A percentile compares a stretch with the other conserved stretches of the same genome.
These are phyloP conservation scores for Clavispora fructus DNA, from an alignment of 805 yeast genomes.

Conservation along the genomic window DNA sequence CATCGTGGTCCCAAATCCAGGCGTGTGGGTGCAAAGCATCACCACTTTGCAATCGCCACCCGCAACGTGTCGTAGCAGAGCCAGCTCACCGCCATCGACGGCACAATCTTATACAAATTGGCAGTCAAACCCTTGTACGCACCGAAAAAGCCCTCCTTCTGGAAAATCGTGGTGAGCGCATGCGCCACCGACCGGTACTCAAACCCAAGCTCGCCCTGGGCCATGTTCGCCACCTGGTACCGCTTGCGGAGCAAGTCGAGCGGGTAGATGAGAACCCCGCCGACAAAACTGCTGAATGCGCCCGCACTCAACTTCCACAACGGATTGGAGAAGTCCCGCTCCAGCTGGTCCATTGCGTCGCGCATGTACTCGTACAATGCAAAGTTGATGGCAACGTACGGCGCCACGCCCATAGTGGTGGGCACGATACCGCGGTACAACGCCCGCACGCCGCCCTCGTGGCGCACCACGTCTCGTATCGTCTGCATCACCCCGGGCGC, in stretches of 20 bases:
- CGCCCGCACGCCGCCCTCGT: constrained; percentile 79
- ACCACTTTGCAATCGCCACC: constrained; percentile 34
- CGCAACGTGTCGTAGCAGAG: constrained; percentile 71
- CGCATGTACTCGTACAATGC: constrained; percentile 81
- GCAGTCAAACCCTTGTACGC: constrained; percentile 73
- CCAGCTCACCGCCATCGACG: constrained; percentile 97
- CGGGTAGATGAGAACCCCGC: constrained; percentile 88
- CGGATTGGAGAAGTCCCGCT: constrained; percentile 38
- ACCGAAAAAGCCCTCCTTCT: constrained; percentile 67
- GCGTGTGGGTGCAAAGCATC: too few relatives aligned
- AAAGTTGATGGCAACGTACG: constrained; percentile 90
- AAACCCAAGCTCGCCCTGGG: constrained; percentile 72
- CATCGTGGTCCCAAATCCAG: too few relatives aligned
- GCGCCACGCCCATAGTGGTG: constrained; percentile 93
- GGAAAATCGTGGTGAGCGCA: constrained; percentile 67
- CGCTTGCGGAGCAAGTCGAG: constrained; percentile 83
- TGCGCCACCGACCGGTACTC: constrained; percentile 70
- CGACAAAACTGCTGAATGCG: constrained; percentile 82
- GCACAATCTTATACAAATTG: constrained; percentile 83
- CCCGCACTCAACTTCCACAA: constrained; percentile 67
- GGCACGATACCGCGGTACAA: constrained; percentile 83
- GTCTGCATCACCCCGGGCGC: constrained; percentile 73
- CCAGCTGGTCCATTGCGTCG: constrained; percentile 41
- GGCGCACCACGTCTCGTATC: constrained; percentile 51
- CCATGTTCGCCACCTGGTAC: constrained; percentile 87